phyloP scores from a whole-genome alignment of 2,329 filamentous ascomycete genomes.

The Aaosphaeria arxii region DNA sequence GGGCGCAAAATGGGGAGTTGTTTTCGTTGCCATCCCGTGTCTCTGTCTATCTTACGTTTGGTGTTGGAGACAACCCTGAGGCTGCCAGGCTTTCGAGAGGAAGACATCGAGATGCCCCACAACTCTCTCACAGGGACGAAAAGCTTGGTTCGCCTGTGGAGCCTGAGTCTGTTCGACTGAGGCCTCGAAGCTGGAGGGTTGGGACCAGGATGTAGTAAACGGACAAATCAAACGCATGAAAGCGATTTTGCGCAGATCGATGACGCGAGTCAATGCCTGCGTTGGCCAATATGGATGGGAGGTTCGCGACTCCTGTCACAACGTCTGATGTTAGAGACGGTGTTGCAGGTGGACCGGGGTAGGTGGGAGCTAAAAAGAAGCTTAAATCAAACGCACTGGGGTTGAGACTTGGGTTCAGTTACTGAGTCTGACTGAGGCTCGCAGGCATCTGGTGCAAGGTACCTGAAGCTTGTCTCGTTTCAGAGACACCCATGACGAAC shows the following conservation, averaged over 20 bases:
- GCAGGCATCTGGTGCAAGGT: slow-evolving; percentile 12
- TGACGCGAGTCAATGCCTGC: slow-evolving; percentile 16
- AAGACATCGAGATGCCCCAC: slow-evolving; percentile 14
- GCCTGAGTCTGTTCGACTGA: slow-evolving; percentile 11
- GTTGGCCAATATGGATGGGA: slow-evolving; percentile 14
- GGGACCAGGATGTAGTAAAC: slow-evolving; percentile 15
- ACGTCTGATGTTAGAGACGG: slow-evolving; percentile 31
- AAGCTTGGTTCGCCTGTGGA: slow-evolving; percentile 17
- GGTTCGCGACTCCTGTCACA: slow-evolving; percentile 21
- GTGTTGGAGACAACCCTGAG: slow-evolving; percentile 31
- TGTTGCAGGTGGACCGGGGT: slow-evolving; percentile 31
- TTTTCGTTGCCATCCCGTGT: slow-evolving; percentile 14
- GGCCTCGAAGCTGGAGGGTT: slow-evolving; percentile 14
- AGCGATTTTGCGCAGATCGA: slow-evolving; percentile 10
- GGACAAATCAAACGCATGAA: slow-evolving; percentile 33
- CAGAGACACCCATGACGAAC: slow-evolving; percentile 16
- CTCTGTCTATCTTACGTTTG: slow-evolving; percentile 31
- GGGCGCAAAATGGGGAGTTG: no score
- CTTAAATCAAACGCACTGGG: slow-evolving; percentile 36
- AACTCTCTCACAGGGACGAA: slow-evolving; percentile 25
- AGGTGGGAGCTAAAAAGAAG: slow-evolving; percentile 16
- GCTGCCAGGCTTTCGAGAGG: slow-evolving; percentile 15
- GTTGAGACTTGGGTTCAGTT: no score
- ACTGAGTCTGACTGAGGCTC: slow-evolving; percentile 27
- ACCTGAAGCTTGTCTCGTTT: slow-evolving; percentile 32